Percentiles rank a stretch among this genome's conserved stretches.
phyloP scores from a whole-genome alignment of 331 rosid genomes.

The Arachis monticola region DNA sequence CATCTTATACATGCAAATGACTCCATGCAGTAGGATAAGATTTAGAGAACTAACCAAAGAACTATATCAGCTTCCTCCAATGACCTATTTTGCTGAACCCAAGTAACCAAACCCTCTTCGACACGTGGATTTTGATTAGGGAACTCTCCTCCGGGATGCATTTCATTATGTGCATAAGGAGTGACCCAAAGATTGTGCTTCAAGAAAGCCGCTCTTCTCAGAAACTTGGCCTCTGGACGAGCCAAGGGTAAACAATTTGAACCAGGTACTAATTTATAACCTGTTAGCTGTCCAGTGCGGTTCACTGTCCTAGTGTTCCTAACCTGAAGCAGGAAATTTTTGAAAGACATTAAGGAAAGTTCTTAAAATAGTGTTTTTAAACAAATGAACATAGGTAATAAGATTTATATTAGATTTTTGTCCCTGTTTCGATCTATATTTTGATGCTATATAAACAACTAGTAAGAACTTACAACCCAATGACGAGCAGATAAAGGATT shows the following conservation, averaged over 20 bases:
- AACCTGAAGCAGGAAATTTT: slow-evolving; percentile 54
- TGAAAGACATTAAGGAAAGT: neutral
- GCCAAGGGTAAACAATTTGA: slow-evolving; percentile 88
- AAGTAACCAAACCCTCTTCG: slow-evolving; percentile 90
- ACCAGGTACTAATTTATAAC: slow-evolving; percentile 87
- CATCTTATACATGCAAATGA: neutral
- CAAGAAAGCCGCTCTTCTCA: slow-evolving; percentile 91
- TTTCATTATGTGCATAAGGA: slow-evolving; percentile 67
- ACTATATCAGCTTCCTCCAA: slow-evolving; percentile 90
- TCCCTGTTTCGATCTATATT: neutral
- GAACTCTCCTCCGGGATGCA: slow-evolving; percentile 94
- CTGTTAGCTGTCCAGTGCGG: slow-evolving; percentile 93
- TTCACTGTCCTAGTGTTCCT: slow-evolving; percentile 84
- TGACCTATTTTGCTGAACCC: slow-evolving; percentile 86
- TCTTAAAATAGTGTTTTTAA: slow-evolving; percentile 12
- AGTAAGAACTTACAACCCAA: slow-evolving; percentile 69
- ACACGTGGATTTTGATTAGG: slow-evolving; percentile 95
- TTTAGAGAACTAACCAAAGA: slow-evolving; percentile 71
- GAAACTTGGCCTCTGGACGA: slow-evolving; percentile 87
- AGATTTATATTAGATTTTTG: slow-evolving; percentile 9
- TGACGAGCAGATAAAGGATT: slow-evolving; percentile 79
- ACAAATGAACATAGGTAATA: slow-evolving; percentile 26
- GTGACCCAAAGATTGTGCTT: slow-evolving; percentile 99
- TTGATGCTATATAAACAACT: neutral
- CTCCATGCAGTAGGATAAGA: neutral